These are phyloP conservation scores for Gaertneriomyces semiglobifer DNA, from an alignment of 192 early-diverging fungal species.

Conservation along the genomic window DNA sequence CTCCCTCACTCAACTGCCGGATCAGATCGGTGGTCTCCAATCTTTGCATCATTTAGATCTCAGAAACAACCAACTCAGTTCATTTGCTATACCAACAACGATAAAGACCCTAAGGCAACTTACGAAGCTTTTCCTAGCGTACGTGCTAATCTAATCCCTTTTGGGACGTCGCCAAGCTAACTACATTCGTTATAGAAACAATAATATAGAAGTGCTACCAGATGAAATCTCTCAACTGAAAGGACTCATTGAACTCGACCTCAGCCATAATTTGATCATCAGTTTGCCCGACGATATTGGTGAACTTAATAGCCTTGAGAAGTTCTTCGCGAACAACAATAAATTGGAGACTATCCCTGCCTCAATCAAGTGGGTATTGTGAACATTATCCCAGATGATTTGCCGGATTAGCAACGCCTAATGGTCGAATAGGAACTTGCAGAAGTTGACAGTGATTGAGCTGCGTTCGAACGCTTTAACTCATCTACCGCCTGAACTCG, in stretches of 20 bases:
- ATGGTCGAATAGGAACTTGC: constrained; percentile 8
- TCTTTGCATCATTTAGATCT: constrained; percentile 37
- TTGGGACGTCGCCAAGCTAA: constrained; percentile 2
- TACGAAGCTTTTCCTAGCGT: constrained; percentile 38
- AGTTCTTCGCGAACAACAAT: constrained; percentile 44
- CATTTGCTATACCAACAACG: constrained; percentile 38
- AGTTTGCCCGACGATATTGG: constrained; percentile 45
- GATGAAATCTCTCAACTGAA: constrained; percentile 46
- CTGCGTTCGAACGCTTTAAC: constrained; percentile 36
- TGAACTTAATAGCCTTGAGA: constrained; percentile 33
- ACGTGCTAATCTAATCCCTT: background rate
- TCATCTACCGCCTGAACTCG: constrained; percentile 34
- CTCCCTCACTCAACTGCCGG: constrained; percentile 37
- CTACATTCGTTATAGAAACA: constrained; percentile 27
- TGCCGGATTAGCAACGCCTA: too few species aligned
- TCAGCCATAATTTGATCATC: constrained; percentile 39
- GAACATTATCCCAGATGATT: background rate
- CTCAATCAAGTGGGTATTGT: constrained; percentile 35
- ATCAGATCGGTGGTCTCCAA: constrained; percentile 37
- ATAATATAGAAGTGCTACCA: constrained; percentile 41
- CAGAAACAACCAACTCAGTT: constrained; percentile 42
- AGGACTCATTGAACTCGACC: constrained; percentile 40
- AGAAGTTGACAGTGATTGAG: constrained; percentile 39
- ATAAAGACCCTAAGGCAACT: constrained; percentile 31
- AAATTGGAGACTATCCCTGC: constrained; percentile 42